These are phyloP conservation scores for Rhododendron simsii DNA, from an alignment of 148 eudicot genomes.

Conservation along the genomic window DNA sequence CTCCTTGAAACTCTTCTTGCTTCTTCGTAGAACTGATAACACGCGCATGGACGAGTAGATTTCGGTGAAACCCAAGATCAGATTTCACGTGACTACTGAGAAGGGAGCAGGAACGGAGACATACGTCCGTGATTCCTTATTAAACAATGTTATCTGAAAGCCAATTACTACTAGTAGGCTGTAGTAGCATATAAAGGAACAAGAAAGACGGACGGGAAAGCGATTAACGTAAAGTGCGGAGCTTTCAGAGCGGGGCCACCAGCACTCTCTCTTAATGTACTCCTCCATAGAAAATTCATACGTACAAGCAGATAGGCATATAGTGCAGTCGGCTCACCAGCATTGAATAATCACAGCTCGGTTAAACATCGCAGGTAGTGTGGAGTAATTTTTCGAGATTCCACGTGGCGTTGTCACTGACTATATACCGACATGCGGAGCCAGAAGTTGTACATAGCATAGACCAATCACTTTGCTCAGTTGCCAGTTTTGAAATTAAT, in stretches of 20 bases:
- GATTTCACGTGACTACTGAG: constrained; percentile 17
- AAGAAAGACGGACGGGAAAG: not conserved
- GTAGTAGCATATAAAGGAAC: not conserved
- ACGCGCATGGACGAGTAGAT: not conserved
- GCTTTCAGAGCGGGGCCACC: not conserved
- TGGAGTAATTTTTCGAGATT: no score
- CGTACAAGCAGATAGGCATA: no score
- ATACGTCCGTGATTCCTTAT: not conserved
- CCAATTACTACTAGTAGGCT: not conserved
- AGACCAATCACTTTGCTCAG: no score
- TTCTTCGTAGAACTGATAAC: not conserved
- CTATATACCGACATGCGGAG: no score
- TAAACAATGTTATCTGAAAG: constrained; percentile 15
- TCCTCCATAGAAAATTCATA: no score
- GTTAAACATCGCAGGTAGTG: no score
- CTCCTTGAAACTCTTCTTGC: not conserved
- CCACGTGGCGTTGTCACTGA: no score
- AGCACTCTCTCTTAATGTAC: no score
- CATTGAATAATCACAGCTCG: no score
- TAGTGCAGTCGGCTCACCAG: no score
- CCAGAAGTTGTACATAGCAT: no score
- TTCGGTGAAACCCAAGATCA: not conserved
- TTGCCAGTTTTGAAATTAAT: no score
- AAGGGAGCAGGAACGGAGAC: not conserved
- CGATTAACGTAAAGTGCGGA: not conserved